Conservation (phyloP, 2,329 filamentous ascomycete species). For the Fusarium foetens region DNA sequence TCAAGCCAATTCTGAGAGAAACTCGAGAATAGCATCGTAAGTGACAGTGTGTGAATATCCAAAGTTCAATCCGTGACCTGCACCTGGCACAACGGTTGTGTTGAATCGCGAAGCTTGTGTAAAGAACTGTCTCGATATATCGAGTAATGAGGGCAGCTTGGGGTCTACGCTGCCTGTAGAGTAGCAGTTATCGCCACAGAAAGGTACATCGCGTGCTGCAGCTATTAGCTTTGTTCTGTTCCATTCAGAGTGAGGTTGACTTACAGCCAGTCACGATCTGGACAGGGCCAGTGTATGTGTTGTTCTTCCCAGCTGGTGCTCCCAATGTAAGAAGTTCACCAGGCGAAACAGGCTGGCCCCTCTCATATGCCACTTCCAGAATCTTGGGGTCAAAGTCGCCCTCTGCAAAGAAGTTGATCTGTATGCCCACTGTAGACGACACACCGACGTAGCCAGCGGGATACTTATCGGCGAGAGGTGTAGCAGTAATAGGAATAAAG, state of each 20-base stretch:
- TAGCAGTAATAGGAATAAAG: conserved; percentile 55
- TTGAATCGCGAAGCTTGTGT: conserved; percentile 60
- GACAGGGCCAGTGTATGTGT: conserved; percentile 63
- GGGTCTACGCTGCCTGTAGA: conserved; percentile 52
- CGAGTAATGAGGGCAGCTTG: conserved; percentile 55
- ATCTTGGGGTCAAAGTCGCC: conserved; percentile 65
- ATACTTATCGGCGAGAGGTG: conserved; percentile 48
- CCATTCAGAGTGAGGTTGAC: conserved; percentile 9
- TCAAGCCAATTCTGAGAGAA: conserved; percentile 42
- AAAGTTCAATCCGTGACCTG: conserved; percentile 64
- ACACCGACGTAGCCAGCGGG: conserved; percentile 64
- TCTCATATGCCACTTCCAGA: conserved; percentile 56
- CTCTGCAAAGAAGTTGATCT: conserved; percentile 64
- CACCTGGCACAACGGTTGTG: conserved; percentile 62
- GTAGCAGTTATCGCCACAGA: conserved; percentile 71
- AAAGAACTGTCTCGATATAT: conserved; percentile 54
- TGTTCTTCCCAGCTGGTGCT: conserved; percentile 47
- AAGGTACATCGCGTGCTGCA: conserved; percentile 61
- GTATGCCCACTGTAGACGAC: conserved; percentile 57
- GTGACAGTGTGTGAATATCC: conserved; percentile 49
- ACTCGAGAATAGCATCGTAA: conserved; percentile 52
- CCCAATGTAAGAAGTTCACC: conserved; percentile 69
- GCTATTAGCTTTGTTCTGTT: conserved; percentile 9
- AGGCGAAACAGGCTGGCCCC: conserved; percentile 65
- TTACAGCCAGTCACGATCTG: conserved; percentile 67